Percentiles rank a stretch among this genome's conserved stretches.
phyloP scores from a whole-genome alignment of 768 basidiomycete species.

The Trametes gibbosa region DNA sequence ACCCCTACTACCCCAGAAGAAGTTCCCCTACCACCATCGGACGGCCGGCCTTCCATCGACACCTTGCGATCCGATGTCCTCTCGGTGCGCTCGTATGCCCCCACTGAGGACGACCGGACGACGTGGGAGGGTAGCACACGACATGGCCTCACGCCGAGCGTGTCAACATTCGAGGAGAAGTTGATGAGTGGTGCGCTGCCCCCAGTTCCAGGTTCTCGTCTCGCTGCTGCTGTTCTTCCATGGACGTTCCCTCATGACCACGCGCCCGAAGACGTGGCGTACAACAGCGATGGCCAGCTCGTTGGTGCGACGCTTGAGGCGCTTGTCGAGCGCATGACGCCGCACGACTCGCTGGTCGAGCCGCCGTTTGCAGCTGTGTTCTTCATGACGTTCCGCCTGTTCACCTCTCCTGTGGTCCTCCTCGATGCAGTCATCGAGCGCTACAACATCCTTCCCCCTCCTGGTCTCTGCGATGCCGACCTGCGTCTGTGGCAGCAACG shows the following conservation, averaged over 20 bases:
- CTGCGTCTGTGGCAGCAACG: slow-evolving; percentile 76
- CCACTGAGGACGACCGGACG: slow-evolving; percentile 54
- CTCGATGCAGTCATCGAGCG: slow-evolving; percentile 75
- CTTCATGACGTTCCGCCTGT: slow-evolving; percentile 93
- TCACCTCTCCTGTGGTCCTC: slow-evolving; percentile 75
- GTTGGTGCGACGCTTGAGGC: slow-evolving; percentile 88
- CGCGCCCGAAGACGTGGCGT: slow-evolving; percentile 78
- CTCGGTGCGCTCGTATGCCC: slow-evolving; percentile 48
- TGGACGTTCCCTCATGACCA: slow-evolving; percentile 78
- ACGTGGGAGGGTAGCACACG: slow-evolving; percentile 55
- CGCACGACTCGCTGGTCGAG: slow-evolving; percentile 89
- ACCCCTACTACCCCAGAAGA: slow-evolving; percentile 27
- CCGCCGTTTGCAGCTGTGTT: slow-evolving; percentile 85
- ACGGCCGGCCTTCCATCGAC: slow-evolving; percentile 27
- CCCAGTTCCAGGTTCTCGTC: slow-evolving; percentile 25
- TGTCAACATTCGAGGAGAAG: slow-evolving; percentile 47
- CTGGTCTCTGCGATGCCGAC: slow-evolving; percentile 54
- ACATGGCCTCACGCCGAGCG: slow-evolving; percentile 26
- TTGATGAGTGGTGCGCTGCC: slow-evolving; percentile 52
- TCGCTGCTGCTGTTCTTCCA: slow-evolving; percentile 39
- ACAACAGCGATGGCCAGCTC: slow-evolving; percentile 86
- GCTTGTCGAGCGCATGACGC: slow-evolving; percentile 96
- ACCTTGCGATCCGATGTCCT: slow-evolving; percentile 39
- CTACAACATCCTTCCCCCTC: slow-evolving; percentile 76
- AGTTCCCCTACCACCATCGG: slow-evolving; percentile 32